A percentile compares a stretch with the other conserved stretches of the same genome.
phyloP scores from a whole-genome alignment of 1,284 basidiomycete genomes.

The Leucoagaricus sp. region DNA sequence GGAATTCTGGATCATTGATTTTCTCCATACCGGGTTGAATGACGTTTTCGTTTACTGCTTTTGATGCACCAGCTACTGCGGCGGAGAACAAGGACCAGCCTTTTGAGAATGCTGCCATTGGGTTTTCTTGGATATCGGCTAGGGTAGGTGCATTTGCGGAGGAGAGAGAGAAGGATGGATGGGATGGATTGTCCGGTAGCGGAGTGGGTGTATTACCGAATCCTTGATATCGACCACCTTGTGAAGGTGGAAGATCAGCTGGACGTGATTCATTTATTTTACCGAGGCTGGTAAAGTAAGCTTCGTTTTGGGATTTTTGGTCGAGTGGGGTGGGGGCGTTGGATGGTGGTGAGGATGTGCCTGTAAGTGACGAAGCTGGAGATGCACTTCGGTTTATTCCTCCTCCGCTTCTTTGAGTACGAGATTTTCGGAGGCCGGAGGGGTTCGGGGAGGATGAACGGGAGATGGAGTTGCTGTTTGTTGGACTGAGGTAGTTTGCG shows the following conservation, averaged over 20 bases:
- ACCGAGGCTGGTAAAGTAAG: slow-evolving; percentile 75
- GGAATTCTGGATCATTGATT: slow-evolving; percentile 75
- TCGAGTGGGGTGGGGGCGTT: slow-evolving; percentile 31
- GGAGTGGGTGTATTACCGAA: slow-evolving; percentile 77
- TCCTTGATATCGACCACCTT: slow-evolving; percentile 83
- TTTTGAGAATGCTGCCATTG: slow-evolving; percentile 75
- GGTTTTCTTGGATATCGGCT: slow-evolving; percentile 78
- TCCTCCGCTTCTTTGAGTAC: slow-evolving; percentile 46
- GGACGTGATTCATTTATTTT: slow-evolving; percentile 70
- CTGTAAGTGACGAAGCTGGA: slow-evolving; percentile 38
- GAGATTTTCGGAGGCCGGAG: slow-evolving; percentile 73
- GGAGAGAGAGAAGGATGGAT: slow-evolving; percentile 65
- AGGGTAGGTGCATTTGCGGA: slow-evolving; percentile 73
- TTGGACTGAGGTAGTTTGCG: slow-evolving; percentile 29
- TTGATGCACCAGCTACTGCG: slow-evolving; percentile 71
- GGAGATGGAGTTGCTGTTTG: slow-evolving; percentile 30
- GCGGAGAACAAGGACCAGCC: slow-evolving; percentile 85
- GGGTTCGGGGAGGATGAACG: slow-evolving; percentile 50
- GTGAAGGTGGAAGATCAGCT: slow-evolving; percentile 76
- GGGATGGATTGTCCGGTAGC: slow-evolving; percentile 44
- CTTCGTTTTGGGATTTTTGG: slow-evolving; percentile 76
- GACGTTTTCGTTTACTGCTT: slow-evolving; percentile 75
- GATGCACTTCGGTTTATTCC: slow-evolving; percentile 46
- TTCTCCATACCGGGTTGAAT: slow-evolving; percentile 82
- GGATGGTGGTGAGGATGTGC: background rate